Base-by-base conservation (phyloP, 2,329 filamentous ascomycete genomes). In the Thyridium curvatum region DNA sequence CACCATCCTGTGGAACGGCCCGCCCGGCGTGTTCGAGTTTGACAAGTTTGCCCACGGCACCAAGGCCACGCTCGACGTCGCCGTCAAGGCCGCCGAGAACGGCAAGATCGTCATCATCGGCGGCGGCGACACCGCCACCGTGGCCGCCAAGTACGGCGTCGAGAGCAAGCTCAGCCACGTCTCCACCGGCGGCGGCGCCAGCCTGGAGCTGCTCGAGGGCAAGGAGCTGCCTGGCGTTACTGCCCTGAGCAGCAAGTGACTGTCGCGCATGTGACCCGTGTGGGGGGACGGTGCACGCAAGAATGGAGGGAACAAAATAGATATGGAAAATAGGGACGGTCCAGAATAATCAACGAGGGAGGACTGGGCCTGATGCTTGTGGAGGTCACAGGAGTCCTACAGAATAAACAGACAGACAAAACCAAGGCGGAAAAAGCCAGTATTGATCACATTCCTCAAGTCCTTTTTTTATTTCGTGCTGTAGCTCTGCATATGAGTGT, bases 1-100 rank as follows among this genome's bases (percentile, higher is more conserved):
- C 77, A 98, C 93, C 41, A 96, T 98, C 64, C 85, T 98, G 48
- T 98, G 93, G 93, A 98, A 98, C 74, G 93, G 93, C 41, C 93
- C 93, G 40, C 82, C 91, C 13, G 93, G 93, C 65, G 93, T 98
- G 52, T 98, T 98, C 56, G 93, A 98, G 78, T 85, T 97, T 59
- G 87, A 96, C 46, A 84, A 86, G 61, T 98, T 98, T 64, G 87
- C 90, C 58, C 82, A 74, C 46, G 93, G 88, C 54, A 98, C 93
- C 58, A 94, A 95, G 79, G 76, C 80, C 46, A 95, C 87, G 36
- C 81, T 98, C 52, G 86, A 96, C 58, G 87, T 88, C 41, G 90
- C 84, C 39, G 89, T 97, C 39, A 74, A 75, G 17, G 93, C 85
- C 44, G 85, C 84, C 43, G 72, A 86, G 66, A 77, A 71, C 45